Conservation (phyloP, 768 basidiomycete species). For the Podaxis sp. region DNA sequence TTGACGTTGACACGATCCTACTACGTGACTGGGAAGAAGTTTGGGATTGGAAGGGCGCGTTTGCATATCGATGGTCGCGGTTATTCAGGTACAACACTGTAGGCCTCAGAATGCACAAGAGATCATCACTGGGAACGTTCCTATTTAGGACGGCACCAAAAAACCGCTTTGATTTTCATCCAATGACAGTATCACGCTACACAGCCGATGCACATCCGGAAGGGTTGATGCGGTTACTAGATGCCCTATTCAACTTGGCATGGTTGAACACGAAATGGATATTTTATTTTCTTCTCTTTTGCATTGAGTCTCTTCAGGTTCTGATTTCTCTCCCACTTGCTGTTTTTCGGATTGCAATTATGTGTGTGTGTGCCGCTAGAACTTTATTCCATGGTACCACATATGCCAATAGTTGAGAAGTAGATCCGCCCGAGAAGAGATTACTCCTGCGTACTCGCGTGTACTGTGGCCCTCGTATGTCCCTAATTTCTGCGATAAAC, state of each 20-base stretch:
- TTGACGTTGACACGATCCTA: conserved; percentile 92
- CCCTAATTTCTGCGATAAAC: too few species aligned
- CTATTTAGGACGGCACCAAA: conserved; percentile 89
- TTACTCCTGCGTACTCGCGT: too few species aligned
- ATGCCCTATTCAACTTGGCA: conserved; percentile 91
- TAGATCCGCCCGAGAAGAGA: too few species aligned
- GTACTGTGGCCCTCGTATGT: too few species aligned
- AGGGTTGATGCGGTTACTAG: conserved; percentile 76
- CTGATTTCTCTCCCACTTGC: not conserved
- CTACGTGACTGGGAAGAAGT: conserved; percentile 96
- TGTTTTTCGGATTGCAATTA: too few species aligned
- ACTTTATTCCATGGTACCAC: too few species aligned
- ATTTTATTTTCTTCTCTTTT: not conserved
- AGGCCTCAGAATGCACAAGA: conserved; percentile 84
- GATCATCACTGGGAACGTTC: conserved; percentile 86
- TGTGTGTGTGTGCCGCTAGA: too few species aligned
- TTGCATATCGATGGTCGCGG: conserved; percentile 94
- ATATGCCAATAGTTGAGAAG: too few species aligned
- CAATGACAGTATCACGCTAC: conserved; percentile 87
- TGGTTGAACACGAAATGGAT: conserved; percentile 82
- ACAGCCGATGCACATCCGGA: conserved; percentile 81
- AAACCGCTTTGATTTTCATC: conserved; percentile 93
- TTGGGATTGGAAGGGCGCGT: conserved; percentile 93
- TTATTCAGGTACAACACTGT: conserved; percentile 93
- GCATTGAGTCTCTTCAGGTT: too few species aligned